Percentiles rank a stretch among this genome's conserved stretches.
phyloP scores from a whole-genome alignment of 495 filamentous ascomycete species.

The Penicillium cataractarum region DNA sequence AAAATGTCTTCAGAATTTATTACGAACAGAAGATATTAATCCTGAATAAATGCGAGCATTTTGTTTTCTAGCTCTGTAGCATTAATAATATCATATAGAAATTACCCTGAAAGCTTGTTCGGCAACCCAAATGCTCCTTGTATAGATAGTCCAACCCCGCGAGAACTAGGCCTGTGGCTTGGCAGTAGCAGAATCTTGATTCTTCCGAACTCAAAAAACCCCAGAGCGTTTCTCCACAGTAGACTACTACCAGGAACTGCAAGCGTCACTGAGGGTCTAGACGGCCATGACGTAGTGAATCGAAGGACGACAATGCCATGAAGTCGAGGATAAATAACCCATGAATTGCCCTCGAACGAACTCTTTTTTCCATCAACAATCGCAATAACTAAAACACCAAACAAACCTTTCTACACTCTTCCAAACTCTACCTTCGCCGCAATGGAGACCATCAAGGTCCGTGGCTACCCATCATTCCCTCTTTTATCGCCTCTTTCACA shows the following conservation, averaged over 20 bases:
- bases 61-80: not conserved
- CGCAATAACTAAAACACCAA: not conserved
- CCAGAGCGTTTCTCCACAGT: not conserved
- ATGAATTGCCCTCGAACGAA: not conserved
- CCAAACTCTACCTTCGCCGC: constrained; percentile 11
- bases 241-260: not conserved
- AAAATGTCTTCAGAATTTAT: not conserved
- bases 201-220: not conserved
- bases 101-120: not conserved
- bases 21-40: not conserved
- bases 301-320: not conserved
- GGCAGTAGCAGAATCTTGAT: constrained; percentile 2
- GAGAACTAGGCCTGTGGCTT: not conserved
- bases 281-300: constrained; percentile 6
- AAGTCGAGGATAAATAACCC: constrained; percentile 9
- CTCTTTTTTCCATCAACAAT: not conserved
- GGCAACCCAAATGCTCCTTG: not conserved
- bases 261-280: not conserved
- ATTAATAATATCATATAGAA: not conserved
- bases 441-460: constrained; percentile 29
- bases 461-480: not conserved
- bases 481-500: not conserved
- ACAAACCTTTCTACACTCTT: not conserved
- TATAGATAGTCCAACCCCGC: not conserved
- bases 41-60: not conserved